Conservation (phyloP, 2,329 filamentous ascomycete genomes). For the Dactylellina parvicollis region DNA sequence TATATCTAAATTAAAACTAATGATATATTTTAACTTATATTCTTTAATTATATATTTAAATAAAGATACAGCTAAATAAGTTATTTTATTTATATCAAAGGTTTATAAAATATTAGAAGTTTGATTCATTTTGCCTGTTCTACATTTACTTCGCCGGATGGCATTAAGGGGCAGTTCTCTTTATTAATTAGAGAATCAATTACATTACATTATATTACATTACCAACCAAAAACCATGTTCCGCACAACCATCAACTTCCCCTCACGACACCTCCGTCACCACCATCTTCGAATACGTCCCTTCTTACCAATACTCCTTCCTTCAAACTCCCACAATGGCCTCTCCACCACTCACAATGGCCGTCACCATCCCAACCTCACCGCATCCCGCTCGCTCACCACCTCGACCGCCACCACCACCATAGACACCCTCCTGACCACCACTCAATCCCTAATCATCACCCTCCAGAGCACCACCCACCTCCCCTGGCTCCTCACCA, state of each 20-base stretch:
- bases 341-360: neutral
- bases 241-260: slow-evolving; percentile 16
- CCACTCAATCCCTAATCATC: slow-evolving; percentile 49
- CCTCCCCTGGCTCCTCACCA: slow-evolving; percentile 56
- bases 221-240: slow-evolving; percentile 28
- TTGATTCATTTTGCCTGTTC: too few species aligned
- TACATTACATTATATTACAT: neutral
- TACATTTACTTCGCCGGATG: too few species aligned
- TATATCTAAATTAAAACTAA: too few species aligned
- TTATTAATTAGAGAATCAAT: neutral
- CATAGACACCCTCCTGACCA: slow-evolving; percentile 20
- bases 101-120: too few species aligned
- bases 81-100: too few species aligned
- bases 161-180: too few species aligned
- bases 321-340: neutral
- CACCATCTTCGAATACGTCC: slow-evolving; percentile 23
- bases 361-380: slow-evolving; percentile 9
- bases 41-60: too few species aligned
- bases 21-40: too few species aligned
- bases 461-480: slow-evolving; percentile 55
- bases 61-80: too few species aligned
- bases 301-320: slow-evolving; percentile 7
- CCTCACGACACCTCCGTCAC: slow-evolving; percentile 34
- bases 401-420: slow-evolving; percentile 33
- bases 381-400: slow-evolving; percentile 7